Evolutionary conservation across 306 rosid genomes (phyloP).

Genomic region (Aeschynomene evenia): DNA sequence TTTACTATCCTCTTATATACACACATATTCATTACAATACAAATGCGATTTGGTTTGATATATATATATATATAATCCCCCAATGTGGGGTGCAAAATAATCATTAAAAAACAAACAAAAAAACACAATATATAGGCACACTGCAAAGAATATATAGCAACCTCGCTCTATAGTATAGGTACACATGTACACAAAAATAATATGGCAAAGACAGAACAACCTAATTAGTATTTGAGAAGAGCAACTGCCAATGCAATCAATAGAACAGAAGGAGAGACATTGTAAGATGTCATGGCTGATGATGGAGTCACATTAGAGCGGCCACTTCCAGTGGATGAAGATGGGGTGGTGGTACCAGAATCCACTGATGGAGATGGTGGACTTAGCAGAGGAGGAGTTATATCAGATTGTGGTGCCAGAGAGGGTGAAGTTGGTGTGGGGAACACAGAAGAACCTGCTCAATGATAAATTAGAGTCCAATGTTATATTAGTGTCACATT

Average conservation of each 20-base stretch:
- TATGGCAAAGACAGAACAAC: neutral
- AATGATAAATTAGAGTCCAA: constrained; percentile 3
- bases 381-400: constrained; percentile 30
- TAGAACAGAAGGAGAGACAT: constrained; percentile 42
- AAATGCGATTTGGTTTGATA: constrained; percentile 6
- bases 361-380: constrained; percentile 51
- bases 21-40: constrained; percentile 10
- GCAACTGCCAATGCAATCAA: constrained; percentile 41
- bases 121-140: constrained; percentile 9
- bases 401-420: constrained; percentile 51
- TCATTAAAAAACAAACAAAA: neutral
- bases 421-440: constrained; percentile 57
- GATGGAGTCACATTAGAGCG: constrained; percentile 66
- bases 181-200: neutral
- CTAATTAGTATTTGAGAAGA: constrained; percentile 49
- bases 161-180: neutral
- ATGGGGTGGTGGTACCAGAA: constrained; percentile 40
- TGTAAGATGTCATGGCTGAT: constrained; percentile 40
- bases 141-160: constrained; percentile 22
- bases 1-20: neutral
- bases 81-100: constrained; percentile 25
- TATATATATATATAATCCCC: constrained; percentile 20
- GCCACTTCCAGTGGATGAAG: constrained; percentile 52
- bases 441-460: constrained; percentile 44
- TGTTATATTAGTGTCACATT: constrained; percentile 15